Base-by-base conservation (phyloP, 2,329 filamentous ascomycete species). In the Apiospora saccharicola region DNA sequence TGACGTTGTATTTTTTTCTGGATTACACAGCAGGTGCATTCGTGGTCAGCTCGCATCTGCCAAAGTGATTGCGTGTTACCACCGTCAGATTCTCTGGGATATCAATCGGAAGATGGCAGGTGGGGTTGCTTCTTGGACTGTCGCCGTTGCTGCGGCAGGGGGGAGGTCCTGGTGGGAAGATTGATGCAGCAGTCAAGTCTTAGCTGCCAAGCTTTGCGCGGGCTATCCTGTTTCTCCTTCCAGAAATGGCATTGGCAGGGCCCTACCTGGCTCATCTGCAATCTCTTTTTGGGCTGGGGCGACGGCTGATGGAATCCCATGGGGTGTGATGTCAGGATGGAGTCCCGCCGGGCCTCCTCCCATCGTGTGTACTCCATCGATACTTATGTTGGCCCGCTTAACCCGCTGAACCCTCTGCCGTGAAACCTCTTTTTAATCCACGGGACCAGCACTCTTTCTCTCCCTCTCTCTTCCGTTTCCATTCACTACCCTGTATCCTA, bases 321-420 rank as follows among this genome's bases (percentile, higher is more conserved):
- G 57, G 57, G 57, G 57, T 64, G 57, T 64, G 57, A 64, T 64
- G 57, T 64, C 57, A 64, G 57, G 57, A 64, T 64, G 57, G 57
- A 41, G 34, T 64, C 22, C 57, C 57, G 57, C 57, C 57, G 57
- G 57, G 57, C 57, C 57, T 64, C 57, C 57, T 64, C 57, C 57
- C 57, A 64, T 41, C 57, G 57, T 19, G 57, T 19, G 57, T 64
- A 37, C 57, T 64, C 53, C 57, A 64, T 64, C 34, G 19, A 41
- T 37, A 64, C 19, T 41, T 41, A 41, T 41, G 34, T 14, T 64
- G 57, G 57, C 57, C 57, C 57, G 57, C 57, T 64, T 64, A 41
- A 64, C 57, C 57, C 57, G 57, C 57, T 41, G 34, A 41, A 41
- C 57, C 57, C 30, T 41, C 34, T 34, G 57, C 57, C 57, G 53